Evolutionary conservation across 306 rosid genomes (phyloP).

Genomic region (Lotus japonicus): DNA sequence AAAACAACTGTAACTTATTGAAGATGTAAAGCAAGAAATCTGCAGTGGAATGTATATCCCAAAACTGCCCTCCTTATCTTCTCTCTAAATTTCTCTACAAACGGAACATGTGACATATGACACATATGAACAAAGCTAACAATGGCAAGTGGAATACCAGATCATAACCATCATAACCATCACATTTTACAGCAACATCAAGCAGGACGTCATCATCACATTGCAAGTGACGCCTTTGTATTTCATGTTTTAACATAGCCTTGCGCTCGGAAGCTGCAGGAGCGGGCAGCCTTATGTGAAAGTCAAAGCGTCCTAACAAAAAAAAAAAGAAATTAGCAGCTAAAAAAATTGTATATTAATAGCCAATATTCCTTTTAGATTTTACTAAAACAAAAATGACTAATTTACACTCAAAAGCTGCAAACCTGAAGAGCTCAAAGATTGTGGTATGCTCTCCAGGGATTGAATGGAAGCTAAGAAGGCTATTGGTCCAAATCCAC

Average conservation of each 20-base stretch:
- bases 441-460: conserved; percentile 68
- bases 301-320: conserved; percentile 78
- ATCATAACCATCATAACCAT: conserved; percentile 97
- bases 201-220: conserved; percentile 67
- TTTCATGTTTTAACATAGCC: conserved; percentile 84
- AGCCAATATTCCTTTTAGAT: neutral
- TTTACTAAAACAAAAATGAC: neutral
- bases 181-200: conserved; percentile 82
- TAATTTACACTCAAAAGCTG: conserved; percentile 16
- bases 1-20: too few species aligned
- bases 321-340: conserved; percentile 18
- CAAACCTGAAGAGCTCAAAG: conserved; percentile 90
- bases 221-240: conserved; percentile 62
- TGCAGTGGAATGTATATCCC: too few species aligned
- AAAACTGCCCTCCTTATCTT: too few species aligned
- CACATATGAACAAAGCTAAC: conserved; percentile 7
- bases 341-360: neutral
- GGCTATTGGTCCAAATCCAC: conserved; percentile 85
- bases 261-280: conserved; percentile 84
- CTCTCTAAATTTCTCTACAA: conserved; percentile 17
- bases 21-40: too few species aligned
- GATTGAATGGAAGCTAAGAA: conserved; percentile 63
- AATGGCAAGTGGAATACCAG: conserved; percentile 54
- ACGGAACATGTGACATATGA: conserved; percentile 2
- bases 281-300: conserved; percentile 79